Evolutionary conservation across 1,139 yeast species (phyloP).

Genomic region (Meyerozyma elateridarum): DNA sequence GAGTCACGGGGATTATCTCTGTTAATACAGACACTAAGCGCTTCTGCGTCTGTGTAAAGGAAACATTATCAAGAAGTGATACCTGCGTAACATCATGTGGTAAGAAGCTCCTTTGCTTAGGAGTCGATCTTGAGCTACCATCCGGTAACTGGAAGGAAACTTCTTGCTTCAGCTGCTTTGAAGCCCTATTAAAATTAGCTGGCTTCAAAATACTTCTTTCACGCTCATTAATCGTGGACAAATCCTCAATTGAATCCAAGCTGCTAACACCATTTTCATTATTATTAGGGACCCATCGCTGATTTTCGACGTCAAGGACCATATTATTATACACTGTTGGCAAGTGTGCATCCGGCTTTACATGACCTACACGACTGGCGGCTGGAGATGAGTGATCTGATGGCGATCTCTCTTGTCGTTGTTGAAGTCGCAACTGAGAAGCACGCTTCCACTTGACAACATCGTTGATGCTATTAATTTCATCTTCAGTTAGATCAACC

Average conservation of each 20-base stretch:
- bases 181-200: slow-evolving; percentile 5
- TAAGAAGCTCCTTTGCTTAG: slow-evolving; percentile 16
- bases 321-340: slow-evolving; percentile 37
- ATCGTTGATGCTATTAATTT: slow-evolving; percentile 21
- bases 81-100: slow-evolving; percentile 35
- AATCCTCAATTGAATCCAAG: slow-evolving; percentile 43
- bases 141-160: slow-evolving; percentile 42
- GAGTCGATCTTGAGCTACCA: slow-evolving; percentile 8
- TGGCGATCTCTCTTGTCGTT: too few species aligned
- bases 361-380: slow-evolving; percentile 28
- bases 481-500: slow-evolving; percentile 12
- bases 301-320: slow-evolving; percentile 34
- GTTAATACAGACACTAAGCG: slow-evolving; percentile 46
- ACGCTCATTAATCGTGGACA: slow-evolving; percentile 21
- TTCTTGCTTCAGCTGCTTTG: slow-evolving; percentile 23
- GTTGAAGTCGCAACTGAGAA: slow-evolving; percentile 33
- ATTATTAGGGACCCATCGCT: slow-evolving; percentile 31
- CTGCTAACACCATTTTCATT: slow-evolving; percentile 28
- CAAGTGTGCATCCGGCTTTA: slow-evolving; percentile 31
- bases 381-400: too few species aligned
- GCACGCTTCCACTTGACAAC: slow-evolving; percentile 34
- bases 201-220: slow-evolving; percentile 7
- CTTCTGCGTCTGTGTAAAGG: slow-evolving; percentile 47
- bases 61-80: slow-evolving; percentile 41
- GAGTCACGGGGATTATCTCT: slow-evolving; percentile 32